Percentiles rank a stretch among this genome's conserved stretches.
phyloP scores from a whole-genome alignment of 306 rosid species.

The Vicia villosa region DNA sequence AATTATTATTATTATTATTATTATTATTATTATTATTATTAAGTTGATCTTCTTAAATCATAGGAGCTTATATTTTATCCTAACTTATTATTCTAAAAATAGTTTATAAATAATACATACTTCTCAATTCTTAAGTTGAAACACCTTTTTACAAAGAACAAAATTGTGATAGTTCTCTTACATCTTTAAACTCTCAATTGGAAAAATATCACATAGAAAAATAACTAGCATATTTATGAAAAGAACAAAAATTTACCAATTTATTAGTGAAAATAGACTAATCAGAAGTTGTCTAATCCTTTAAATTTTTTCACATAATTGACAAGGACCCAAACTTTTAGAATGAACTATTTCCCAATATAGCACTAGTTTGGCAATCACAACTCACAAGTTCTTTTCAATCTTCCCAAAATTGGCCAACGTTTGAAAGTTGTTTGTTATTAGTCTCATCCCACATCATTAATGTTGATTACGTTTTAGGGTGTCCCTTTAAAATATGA shows the following conservation, averaged over 20 bases:
- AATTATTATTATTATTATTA: no score
- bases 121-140: no score
- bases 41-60: no score
- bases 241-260: not conserved
- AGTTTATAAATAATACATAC: no score
- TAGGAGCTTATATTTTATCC: no score
- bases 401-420: conserved; percentile 1
- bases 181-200: no score
- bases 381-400: not conserved
- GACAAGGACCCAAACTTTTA: conserved; percentile 3
- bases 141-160: no score
- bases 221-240: not conserved
- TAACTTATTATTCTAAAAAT: no score
- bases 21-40: no score
- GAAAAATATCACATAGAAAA: no score
- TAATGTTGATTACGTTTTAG: not conserved
- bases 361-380: conserved; percentile 21
- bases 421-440: conserved; percentile 15
- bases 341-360: not conserved
- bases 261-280: not conserved
- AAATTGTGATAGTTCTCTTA: no score
- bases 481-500: not conserved
- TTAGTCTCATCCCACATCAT: conserved; percentile 26
- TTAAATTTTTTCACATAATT: not conserved
- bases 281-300: not conserved